phyloP scores from a whole-genome alignment of 169 alveolate genomes.

The Toxoplasma gondii region DNA sequence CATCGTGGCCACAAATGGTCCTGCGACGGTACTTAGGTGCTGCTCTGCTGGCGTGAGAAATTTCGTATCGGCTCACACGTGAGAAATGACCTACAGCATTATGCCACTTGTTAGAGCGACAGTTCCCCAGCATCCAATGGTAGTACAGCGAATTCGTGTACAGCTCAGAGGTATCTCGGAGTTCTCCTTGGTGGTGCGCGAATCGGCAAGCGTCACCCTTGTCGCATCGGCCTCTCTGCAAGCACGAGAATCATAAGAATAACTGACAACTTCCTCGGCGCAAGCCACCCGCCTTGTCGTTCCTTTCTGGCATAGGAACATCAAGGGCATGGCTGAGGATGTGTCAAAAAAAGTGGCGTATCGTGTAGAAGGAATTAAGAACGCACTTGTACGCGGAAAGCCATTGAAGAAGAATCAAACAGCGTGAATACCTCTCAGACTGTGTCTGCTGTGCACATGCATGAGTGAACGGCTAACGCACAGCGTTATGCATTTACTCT shows the following conservation, averaged over 20 bases:
- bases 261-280: background rate
- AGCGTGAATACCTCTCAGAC: too few species aligned
- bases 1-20: background rate
- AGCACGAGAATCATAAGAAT: background rate
- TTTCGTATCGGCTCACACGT: background rate
- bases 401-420: too few species aligned
- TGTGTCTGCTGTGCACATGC: too few species aligned
- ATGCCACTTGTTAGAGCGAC: background rate
- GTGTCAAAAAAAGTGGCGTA: too few species aligned
- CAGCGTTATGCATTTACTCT: too few species aligned
- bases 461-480: too few species aligned
- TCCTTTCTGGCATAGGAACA: background rate
- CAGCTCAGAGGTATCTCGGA: background rate
- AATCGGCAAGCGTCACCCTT: slow-evolving; percentile 10
- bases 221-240: slow-evolving; percentile 2
- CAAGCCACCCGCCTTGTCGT: background rate
- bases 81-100: background rate
- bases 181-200: slow-evolving; percentile 7
- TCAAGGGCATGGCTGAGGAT: too few species aligned
- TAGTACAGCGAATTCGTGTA: background rate
- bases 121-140: background rate
- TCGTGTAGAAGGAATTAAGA: too few species aligned
- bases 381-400: too few species aligned
- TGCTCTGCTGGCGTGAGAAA: background rate
- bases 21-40: too few species aligned